Percentiles rank a stretch among this genome's conserved stretches.
Conservation (phyloP, 2,329 filamentous ascomycete species). For the Ascochyta fabae region DNA sequence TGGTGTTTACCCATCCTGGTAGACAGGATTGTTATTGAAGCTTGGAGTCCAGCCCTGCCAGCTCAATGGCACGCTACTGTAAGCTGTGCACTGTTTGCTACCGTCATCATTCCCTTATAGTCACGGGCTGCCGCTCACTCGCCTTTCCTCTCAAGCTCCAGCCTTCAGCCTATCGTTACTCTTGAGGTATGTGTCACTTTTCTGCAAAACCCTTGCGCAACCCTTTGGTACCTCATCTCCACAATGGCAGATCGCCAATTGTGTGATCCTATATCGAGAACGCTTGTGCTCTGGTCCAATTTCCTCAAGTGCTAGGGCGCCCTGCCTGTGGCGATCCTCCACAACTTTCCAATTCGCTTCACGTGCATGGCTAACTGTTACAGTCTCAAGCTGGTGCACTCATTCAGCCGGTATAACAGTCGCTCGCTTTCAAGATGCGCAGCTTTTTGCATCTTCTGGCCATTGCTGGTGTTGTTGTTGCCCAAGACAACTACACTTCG, state of each 20-base stretch:
- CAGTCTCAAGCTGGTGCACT: conserved; percentile 21
- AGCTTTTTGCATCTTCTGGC: conserved; percentile 33
- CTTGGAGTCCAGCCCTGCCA: conserved; percentile 37
- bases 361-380: conserved; percentile 25
- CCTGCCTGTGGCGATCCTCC: conserved; percentile 7
- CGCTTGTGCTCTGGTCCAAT: conserved; percentile 4
- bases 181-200: conserved; percentile 36
- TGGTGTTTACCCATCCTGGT: conserved; percentile 35
- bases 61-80: conserved; percentile 28
- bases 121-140: conserved; percentile 28
- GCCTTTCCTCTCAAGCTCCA: conserved; percentile 26
- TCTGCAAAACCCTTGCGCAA: conserved; percentile 11
- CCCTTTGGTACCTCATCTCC: conserved; percentile 4
- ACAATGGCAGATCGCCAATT: background rate
- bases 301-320: conserved; percentile 9
- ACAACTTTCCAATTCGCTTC: conserved; percentile 16
- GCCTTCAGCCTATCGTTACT: conserved; percentile 34
- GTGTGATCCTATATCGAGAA: background rate
- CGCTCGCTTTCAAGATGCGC: conserved; percentile 43
- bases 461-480: conserved; percentile 28
- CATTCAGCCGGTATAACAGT: conserved; percentile 35
- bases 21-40: conserved; percentile 33
- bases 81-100: conserved; percentile 30
- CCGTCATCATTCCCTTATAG: conserved; percentile 35
- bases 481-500: conserved; percentile 28